Evolutionary conservation across 2,329 filamentous ascomycete genomes (phyloP).

Genomic region (Diaporthe destruens): DNA sequence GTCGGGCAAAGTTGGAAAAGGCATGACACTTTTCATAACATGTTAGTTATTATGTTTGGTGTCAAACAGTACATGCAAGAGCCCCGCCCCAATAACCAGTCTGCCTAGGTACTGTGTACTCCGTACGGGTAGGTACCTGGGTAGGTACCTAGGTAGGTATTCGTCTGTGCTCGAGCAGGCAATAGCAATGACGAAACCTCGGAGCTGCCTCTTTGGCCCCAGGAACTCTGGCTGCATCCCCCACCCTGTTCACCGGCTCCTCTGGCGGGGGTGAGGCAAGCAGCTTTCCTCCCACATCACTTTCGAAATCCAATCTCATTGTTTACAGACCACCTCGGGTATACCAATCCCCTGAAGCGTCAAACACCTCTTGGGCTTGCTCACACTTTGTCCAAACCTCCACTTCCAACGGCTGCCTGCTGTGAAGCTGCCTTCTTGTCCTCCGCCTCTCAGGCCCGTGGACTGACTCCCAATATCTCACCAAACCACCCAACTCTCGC

Average conservation of each 20-base stretch:
- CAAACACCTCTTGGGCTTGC: constrained; percentile 15
- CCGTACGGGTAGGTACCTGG: too few relatives aligned
- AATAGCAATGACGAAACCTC: constrained; percentile 41
- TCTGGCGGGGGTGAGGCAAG: background rate
- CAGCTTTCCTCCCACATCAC: constrained; percentile 23
- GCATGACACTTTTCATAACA: too few relatives aligned
- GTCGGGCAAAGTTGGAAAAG: background rate
- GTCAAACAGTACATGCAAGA: background rate
- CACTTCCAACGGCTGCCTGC: constrained; percentile 10
- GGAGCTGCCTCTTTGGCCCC: constrained; percentile 19
- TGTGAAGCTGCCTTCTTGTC: background rate
- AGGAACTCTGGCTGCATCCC: constrained; percentile 12
- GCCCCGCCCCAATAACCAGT: background rate
- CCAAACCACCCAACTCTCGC: background rate
- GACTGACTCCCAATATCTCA: background rate
- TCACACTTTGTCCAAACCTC: background rate
- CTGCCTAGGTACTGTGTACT: too few relatives aligned
- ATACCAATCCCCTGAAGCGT: background rate
- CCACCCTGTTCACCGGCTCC: constrained; percentile 5
- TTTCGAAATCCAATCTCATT: background rate
- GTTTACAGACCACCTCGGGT: constrained; percentile 18
- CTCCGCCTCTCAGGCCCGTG: background rate
- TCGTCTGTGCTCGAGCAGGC: constrained; percentile 34
- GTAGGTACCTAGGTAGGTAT: too few relatives aligned
- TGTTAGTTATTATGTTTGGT: background rate